Evolutionary conservation across 2,329 filamentous ascomycete species (phyloP).

Genomic region (Sporothrix pseudoabietina): DNA sequence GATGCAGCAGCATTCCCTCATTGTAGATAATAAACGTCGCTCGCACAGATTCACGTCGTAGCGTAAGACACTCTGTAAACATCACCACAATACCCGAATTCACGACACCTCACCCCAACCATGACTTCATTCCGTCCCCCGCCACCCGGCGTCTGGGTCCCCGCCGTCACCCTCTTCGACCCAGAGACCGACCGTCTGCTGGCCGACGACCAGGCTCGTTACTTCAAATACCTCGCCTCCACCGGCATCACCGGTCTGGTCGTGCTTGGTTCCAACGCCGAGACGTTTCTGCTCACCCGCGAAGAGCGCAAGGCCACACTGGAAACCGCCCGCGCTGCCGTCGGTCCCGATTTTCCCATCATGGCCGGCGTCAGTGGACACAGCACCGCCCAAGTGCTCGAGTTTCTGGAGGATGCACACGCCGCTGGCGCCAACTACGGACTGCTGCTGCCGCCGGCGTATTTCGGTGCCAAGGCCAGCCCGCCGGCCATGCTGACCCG

Average conservation of each 20-base stretch:
- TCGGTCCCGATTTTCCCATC: conserved; percentile 57
- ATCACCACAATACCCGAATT: neutral
- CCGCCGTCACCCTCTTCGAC: conserved; percentile 43
- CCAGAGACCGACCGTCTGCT: conserved; percentile 40
- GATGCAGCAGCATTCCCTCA: neutral
- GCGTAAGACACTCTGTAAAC: neutral
- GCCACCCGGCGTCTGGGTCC: conserved; percentile 41
- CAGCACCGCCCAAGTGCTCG: conserved; percentile 64
- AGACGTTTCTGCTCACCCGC: conserved; percentile 42
- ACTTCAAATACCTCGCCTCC: conserved; percentile 40
- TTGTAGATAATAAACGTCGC: neutral
- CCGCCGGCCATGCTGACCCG: conserved; percentile 58
- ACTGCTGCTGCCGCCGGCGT: conserved; percentile 63
- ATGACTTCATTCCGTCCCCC: conserved; percentile 32
- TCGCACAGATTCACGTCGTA: neutral
- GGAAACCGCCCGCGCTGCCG: conserved; percentile 55
- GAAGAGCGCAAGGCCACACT: conserved; percentile 51
- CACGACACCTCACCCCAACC: neutral
- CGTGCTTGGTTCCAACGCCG: conserved; percentile 43
- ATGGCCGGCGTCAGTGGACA: conserved; percentile 67
- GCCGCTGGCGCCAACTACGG: conserved; percentile 63
- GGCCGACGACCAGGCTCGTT: conserved; percentile 38
- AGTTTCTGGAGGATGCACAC: conserved; percentile 60
- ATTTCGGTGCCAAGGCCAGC: conserved; percentile 63
- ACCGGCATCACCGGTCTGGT: conserved; percentile 41